Conservation (phyloP, 305 asterid genomes). For the Fraxinus nigra region DNA sequence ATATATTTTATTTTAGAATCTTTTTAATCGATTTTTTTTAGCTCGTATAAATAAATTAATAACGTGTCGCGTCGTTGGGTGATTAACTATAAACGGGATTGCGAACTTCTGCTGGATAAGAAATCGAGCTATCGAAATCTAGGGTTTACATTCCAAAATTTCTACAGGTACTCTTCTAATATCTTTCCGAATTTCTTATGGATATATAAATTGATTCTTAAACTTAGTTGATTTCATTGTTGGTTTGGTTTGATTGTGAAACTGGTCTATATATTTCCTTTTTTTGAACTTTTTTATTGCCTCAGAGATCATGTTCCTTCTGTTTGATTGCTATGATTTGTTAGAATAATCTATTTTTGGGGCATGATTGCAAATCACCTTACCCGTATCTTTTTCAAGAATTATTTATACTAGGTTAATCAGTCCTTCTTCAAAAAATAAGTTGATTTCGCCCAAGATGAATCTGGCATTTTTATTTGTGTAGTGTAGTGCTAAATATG, state of each 20-base stretch:
- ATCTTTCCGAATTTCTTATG: neutral
- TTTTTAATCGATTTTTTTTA: no score
- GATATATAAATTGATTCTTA: neutral
- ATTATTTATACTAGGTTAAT: neutral
- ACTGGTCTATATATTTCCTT: neutral
- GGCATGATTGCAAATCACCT: neutral
- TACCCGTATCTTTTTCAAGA: neutral
- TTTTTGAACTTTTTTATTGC: neutral
- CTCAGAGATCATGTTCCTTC: neutral
- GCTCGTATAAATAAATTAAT: neutral
- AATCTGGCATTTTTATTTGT: neutral
- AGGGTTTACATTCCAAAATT: slow-evolving; percentile 27
- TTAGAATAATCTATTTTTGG: neutral
- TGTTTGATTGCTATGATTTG: neutral
- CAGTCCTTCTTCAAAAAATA: neutral
- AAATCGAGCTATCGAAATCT: slow-evolving; percentile 11
- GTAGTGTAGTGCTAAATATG: neutral
- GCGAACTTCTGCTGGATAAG: slow-evolving; percentile 17
- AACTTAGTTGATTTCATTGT: neutral
- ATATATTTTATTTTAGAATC: no score
- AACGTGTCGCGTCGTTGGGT: neutral
- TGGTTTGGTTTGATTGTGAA: neutral
- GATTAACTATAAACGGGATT: slow-evolving; percentile 15
- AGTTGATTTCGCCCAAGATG: neutral
- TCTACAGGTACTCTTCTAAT: slow-evolving; percentile 26